Evolutionary conservation across 768 basidiomycete genomes (phyloP), one percentile per base, ranked within the genome.

Genomic region (Leccinum variicolor): DNA sequence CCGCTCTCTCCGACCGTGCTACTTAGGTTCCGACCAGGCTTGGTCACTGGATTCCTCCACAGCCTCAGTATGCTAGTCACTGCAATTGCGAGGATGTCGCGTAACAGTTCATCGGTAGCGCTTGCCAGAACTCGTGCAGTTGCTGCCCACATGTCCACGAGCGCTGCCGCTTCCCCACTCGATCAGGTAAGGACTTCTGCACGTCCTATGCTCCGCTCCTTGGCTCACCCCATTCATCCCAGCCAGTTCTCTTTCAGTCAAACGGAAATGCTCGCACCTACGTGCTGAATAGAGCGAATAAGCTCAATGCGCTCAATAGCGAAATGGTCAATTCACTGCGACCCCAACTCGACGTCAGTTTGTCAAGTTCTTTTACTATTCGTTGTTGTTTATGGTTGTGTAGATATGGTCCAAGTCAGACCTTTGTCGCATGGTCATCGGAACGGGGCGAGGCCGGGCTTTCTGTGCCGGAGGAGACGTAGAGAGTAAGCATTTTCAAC

Each of bases 401-500:
- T 60, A 93, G 91, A 83, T 85, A 77, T 93, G 91, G 90, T 79
- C 82, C 59, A 74, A 79, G 34, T 85, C 90, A 28, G 81, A 87
- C 51, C 79, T 92, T 7, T 85, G 85, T 63, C 81, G 82, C 56
- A 79, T 87, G 28, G 83, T 97, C 58, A 80, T 92, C 36, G 89
- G 87, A 33, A 81, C 82, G 31, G 90, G 90, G 23, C 72, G 73
- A 13, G 89, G 87, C 4, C 79, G 85, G 57, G 91, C 89, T 13
- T 98, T 98, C 70, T 98, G 94, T 66, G 89, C 92, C 6, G 97
- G 97, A 14, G 97, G 97, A 46, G 97, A 99, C 73, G 90, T 99
- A 56, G 86, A 84, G 58, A 77, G 96, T 95, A 64, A 73, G 88
- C 79, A 21, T 28, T 60, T 55, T 60, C 43, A 50, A 46, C 23